Base-by-base conservation (phyloP, 768 basidiomycete species). In the Cyathus striatus region DNA sequence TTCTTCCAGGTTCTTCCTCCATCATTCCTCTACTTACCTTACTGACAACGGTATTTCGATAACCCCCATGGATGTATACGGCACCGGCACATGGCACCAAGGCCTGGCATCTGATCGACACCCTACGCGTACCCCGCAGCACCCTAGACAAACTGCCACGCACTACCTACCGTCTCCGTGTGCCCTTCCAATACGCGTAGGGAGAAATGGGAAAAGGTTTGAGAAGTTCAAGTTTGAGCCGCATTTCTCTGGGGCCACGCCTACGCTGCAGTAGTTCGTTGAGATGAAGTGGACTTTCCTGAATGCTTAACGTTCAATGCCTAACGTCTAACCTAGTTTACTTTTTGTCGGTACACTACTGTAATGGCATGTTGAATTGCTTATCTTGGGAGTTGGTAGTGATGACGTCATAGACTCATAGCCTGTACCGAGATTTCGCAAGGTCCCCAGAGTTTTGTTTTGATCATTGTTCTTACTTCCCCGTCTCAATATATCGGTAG, bases 11-110 rank as follows among this genome's bases (percentile, higher is more conserved):
- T 30, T 30, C 16, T 30, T 30, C 10, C 27, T 30, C n/a, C 27
- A 16, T 30, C 10, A 30, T 30, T 30, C 27, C 10, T 30, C 10
- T 10, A 16, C 27, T 30, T 10, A 30, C 27, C n/a, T n/a, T n/a
- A n/a, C n/a, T n/a, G n/a, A n/a, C n/a, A n/a, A 30, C 10, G 27
- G 10, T 30, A 10, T 30, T 10, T 30, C 16, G 10, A 73, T 70
- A 40, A 55, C 58, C 48, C 79, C 83, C 0, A 83, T 83, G 81
- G 84, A 83, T 36, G 76, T 86, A 14, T 84, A 86, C 50, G 82
- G 81, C 44, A 73, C 76, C 6, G 85, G 81, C 47, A 86, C 83
- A 3, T 86, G 77, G 73, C 61, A 58, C 59, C 88, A 90, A 59
- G n/a, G n/a, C n/a, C n/a, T n/a, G 82, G 82, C 16, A 59, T 70